Percentiles rank a stretch among this genome's conserved stretches.
phyloP scores from a whole-genome alignment of 2,329 filamentous ascomycete genomes.

The Penicillium sp. region DNA sequence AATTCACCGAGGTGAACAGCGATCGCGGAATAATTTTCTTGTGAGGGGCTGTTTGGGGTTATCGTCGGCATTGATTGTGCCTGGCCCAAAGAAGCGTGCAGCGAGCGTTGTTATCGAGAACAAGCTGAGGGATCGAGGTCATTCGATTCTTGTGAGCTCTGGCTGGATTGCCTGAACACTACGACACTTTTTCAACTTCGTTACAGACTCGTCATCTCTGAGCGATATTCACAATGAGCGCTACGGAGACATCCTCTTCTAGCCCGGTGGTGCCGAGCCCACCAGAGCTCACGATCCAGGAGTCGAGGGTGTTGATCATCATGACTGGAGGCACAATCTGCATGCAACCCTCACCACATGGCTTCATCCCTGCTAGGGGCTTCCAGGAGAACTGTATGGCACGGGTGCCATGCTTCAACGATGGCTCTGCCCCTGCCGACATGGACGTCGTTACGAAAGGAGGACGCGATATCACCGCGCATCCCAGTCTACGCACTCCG shows the following conservation, averaged over 20 bases:
- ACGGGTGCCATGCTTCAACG: constrained; percentile 82
- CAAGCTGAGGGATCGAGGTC: not conserved
- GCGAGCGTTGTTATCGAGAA: not conserved
- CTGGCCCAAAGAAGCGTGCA: not conserved
- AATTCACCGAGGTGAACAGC: constrained; percentile 9
- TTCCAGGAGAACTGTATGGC: constrained; percentile 83
- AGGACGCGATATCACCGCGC: constrained; percentile 50
- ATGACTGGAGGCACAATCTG: constrained; percentile 84
- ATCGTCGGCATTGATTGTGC: not conserved
- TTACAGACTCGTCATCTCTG: not conserved
- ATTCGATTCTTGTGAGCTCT: not conserved
- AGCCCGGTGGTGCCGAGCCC: constrained; percentile 24
- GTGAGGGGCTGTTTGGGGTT: constrained; percentile 9
- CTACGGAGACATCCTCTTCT: constrained; percentile 24
- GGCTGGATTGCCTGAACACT: not conserved
- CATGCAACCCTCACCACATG: constrained; percentile 80
- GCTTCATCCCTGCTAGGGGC: constrained; percentile 75
- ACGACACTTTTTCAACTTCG: not conserved
- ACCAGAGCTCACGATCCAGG: constrained; percentile 51
- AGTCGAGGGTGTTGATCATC: constrained; percentile 83
- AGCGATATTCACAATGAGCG: constrained; percentile 22
- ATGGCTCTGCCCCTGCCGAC: constrained; percentile 62
- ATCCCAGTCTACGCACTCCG: constrained; percentile 76
- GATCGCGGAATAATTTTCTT: constrained; percentile 2
- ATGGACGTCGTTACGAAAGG: constrained; percentile 59